Evolutionary conservation across 1,284 basidiomycete species (phyloP), one percentile per base, ranked within the genome.

Genomic region (Boletus semigastroideus): DNA sequence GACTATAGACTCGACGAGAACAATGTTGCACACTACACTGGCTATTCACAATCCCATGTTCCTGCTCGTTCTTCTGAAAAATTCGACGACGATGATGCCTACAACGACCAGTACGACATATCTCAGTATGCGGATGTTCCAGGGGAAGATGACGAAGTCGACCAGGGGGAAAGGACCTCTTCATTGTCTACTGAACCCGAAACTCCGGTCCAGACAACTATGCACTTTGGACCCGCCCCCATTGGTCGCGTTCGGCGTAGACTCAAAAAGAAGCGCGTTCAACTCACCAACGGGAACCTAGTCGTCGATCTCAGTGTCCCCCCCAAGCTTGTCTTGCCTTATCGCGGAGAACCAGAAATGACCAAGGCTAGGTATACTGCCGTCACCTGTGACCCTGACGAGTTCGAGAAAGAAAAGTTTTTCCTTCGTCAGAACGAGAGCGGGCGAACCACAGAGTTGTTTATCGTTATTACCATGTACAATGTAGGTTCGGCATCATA

Each of bases 391-490:
- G 92, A 94, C 64, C 94, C 97, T 0, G 92, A 99, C 66, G 88
- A 94, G 37, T 98, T 98, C 65, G 85, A 92, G 64, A 78, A 78
- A 55, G 84, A 85, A 39, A 86, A 88, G 8, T 94, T 93, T 65
- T 88, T 88, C 50, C 78, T 99, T 30, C 80, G 96, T 40, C 95
- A 98, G 64, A 90, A 90, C 60, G 79, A 89, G 61, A 83, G 76
- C 60, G 82, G 84, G 36, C 78, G 95, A 39, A 82, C 87, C 56
- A 99, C 94, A 1, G 97, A 99, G 66, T 70, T 99, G 43, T 92
- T 97, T 73, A 89, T 97, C 69, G 90, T 92, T 56, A 90, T 98
- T 65, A 98, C 96, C 19, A 94, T 98, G 93, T 97, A 90, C 70
- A 94, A 93, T 65, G 89, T 90, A 62, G 58, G 86, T 76, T 10